Conservation (phyloP, 257 asterid genomes). For the Gentiana straminea region DNA sequence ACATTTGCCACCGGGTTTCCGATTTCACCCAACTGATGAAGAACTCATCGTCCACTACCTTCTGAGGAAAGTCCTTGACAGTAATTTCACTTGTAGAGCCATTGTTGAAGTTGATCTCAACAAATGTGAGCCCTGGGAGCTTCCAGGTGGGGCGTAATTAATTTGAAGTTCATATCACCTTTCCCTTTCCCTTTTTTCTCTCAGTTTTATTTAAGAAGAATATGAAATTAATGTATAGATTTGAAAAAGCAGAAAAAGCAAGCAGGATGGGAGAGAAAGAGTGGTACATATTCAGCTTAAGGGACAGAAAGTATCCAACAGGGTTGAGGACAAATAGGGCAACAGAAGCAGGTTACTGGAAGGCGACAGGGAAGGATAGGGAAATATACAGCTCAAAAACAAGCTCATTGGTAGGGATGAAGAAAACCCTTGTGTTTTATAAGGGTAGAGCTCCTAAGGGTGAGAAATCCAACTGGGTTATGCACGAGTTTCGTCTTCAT, state of each 20-base stretch:
- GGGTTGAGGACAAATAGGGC: slow-evolving; percentile 89
- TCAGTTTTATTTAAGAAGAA: no score
- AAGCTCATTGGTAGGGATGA: slow-evolving; percentile 71
- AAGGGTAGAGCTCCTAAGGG: slow-evolving; percentile 86
- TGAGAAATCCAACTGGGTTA: slow-evolving; percentile 83
- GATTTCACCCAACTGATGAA: slow-evolving; percentile 91
- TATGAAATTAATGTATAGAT: no score
- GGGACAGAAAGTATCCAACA: slow-evolving; percentile 84
- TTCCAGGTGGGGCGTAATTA: slow-evolving; percentile 39
- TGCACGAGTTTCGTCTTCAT: slow-evolving; percentile 90
- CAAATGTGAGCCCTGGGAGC: slow-evolving; percentile 95
- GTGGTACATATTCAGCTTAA: slow-evolving; percentile 85
- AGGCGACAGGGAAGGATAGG: slow-evolving; percentile 89
- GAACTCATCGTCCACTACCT: slow-evolving; percentile 79
- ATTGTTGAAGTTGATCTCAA: slow-evolving; percentile 85
- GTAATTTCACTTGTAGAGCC: slow-evolving; percentile 47
- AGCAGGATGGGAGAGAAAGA: slow-evolving; percentile 80
- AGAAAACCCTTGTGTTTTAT: slow-evolving; percentile 95
- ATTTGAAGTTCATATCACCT: background rate
- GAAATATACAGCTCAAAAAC: slow-evolving; percentile 70
- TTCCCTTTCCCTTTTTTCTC: no score
- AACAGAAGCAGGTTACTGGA: slow-evolving; percentile 92
- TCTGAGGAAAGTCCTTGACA: slow-evolving; percentile 66
- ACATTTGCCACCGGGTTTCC: slow-evolving; percentile 64
- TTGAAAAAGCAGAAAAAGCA: slow-evolving; percentile 33